A percentile compares a stretch with the other conserved stretches of the same genome.
Evolutionary conservation across 768 basidiomycete species (phyloP).

Genomic region (Tulasnella sp.): DNA sequence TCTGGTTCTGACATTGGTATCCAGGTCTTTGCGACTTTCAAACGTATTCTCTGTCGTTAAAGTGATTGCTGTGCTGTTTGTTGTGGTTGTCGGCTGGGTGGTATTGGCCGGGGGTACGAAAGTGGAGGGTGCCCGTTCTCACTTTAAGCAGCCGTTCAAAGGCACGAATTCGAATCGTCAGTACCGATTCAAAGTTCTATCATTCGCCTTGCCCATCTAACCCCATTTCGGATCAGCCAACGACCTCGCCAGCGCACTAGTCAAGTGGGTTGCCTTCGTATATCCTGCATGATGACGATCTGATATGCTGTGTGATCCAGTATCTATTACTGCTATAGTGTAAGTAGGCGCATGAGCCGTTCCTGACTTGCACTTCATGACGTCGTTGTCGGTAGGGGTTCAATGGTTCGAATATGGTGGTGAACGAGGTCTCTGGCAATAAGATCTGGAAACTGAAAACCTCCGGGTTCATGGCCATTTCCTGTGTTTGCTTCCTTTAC

Average conservation of each 20-base stretch:
- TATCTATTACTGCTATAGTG: no score
- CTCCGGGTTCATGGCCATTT: background rate
- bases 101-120: conserved; percentile 3
- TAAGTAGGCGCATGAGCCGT: no score
- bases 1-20: background rate
- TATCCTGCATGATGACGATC: background rate
- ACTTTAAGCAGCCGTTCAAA: background rate
- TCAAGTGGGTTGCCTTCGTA: background rate
- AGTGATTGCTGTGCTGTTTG: conserved; percentile 18
- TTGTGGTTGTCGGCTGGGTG: conserved; percentile 6
- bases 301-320: background rate
- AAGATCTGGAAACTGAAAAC: background rate
- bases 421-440: conserved; percentile 2
- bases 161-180: background rate
- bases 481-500: background rate
- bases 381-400: background rate
- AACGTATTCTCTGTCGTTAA: conserved; percentile 19
- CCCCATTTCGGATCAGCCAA: background rate
- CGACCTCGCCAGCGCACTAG: background rate
- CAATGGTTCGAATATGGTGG: background rate
- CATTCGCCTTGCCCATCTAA: background rate
- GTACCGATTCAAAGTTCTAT: background rate
- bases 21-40: conserved; percentile 16
- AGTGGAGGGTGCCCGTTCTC: background rate
- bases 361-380: background rate